These are phyloP conservation scores for Sideroxylon spinosum DNA, from an alignment of 179 eudicot genomes.

Conservation along the genomic window DNA sequence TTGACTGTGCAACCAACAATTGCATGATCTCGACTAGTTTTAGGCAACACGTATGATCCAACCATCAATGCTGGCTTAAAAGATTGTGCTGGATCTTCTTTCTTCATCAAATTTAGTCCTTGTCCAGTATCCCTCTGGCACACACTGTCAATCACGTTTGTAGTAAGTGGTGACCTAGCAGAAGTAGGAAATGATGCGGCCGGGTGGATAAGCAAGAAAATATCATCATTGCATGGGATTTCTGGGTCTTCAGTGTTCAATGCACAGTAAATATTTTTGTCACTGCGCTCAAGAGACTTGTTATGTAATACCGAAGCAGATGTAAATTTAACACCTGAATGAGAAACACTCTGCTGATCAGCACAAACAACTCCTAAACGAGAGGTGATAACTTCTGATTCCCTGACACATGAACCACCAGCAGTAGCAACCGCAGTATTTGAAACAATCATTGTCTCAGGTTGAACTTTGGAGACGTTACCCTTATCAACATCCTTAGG, in stretches of 20 bases:
- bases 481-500: conserved; percentile 14
- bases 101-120: conserved; percentile 16
- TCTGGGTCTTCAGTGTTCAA: conserved; percentile 51
- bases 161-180: conserved; percentile 16
- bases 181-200: conserved; percentile 27
- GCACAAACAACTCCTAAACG: conserved; percentile 12
- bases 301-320: conserved; percentile 18
- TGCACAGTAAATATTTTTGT: conserved; percentile 25
- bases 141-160: conserved; percentile 18
- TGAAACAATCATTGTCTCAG: conserved; percentile 13
- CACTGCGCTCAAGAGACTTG: conserved; percentile 22
- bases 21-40: conserved; percentile 18
- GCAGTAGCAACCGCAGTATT: conserved; percentile 10
- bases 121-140: conserved; percentile 20
- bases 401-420: conserved; percentile 16
- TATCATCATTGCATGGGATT: conserved; percentile 62
- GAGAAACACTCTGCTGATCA: conserved; percentile 18
- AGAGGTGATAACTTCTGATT: conserved; percentile 16
- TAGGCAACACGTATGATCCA: conserved; percentile 25
- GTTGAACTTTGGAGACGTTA: conserved; percentile 21
- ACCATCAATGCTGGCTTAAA: conserved; percentile 16
- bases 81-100: conserved; percentile 28
- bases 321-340: conserved; percentile 16
- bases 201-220: conserved; percentile 49
- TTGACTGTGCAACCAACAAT: conserved; percentile 35